Base-by-base conservation (phyloP, 331 rosid genomes). In the Saraca asoca region DNA sequence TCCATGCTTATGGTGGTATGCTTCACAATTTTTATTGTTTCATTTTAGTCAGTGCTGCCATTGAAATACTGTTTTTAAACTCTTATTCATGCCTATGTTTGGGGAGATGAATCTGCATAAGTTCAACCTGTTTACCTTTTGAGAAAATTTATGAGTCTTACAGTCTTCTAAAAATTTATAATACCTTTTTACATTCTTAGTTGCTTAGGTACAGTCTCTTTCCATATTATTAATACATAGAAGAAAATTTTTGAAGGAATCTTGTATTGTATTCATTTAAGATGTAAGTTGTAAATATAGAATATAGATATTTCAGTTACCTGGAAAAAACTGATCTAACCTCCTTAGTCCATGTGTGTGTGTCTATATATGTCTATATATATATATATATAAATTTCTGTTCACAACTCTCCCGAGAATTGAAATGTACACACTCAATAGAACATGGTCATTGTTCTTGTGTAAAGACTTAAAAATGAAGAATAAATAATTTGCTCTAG, bases 1-100 rank as follows among this genome's bases (percentile, higher is more conserved):
- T 58, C 63, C 58, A 7, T 58, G 20, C 77, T 48, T 66, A 84
- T 71, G 88, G 75, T 37, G 78, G 73, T 81, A 75, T n/a, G 9
- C 31, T 50, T 72, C 38, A 78, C 35, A 31, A 56, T 39, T 60
- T 1, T 69, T 38, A 45, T 41, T 10, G 15, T 60, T 73, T 45
- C 18, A 8, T 54, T 64, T 17, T 68, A 69, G 51, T 39, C 29
- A 52, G 38, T 62, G 33, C 43, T 43, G 33, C 41, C 45, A 31
- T 12, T 7, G 49, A 48, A 43, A 62, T 57, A 54, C 33, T 43
- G 60, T 49, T 37, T 39, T 44, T 14, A 50, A 48, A 5, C 50
- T 59, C 46, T 56, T 60, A 45, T 49, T 20, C 11, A 17, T 50
- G 44, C 68, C 35, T 12, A 60, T 35, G 65, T 51, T 61, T 24